These are phyloP conservation scores for Marchantia polymorpha DNA, from an alignment of 225 moss, liverwort and hornwort genomes.

Conservation along the genomic window DNA sequence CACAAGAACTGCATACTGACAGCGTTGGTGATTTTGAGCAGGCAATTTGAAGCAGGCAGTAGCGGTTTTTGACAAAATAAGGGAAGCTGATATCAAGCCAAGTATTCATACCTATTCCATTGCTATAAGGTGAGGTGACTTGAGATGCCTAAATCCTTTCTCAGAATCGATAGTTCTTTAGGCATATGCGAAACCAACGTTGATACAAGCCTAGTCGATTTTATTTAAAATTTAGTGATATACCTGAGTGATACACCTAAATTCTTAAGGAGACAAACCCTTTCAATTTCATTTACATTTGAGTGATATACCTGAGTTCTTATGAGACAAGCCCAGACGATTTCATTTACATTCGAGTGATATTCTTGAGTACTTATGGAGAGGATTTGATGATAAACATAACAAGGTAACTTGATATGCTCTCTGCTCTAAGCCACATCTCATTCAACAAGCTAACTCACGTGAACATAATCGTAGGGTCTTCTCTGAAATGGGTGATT, in stretches of 20 bases:
- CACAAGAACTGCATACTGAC: background rate
- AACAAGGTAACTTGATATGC: too few species aligned
- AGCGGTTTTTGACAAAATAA: conserved; percentile 59
- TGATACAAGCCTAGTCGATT: background rate
- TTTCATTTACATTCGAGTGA: background rate
- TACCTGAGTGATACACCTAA: too few species aligned
- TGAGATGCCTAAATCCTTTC: background rate
- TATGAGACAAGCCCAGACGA: background rate
- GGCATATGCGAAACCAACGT: conserved; percentile 28
- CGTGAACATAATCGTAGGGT: conserved; percentile 17
- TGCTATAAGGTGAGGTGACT: conserved; percentile 59
- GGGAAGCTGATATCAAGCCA: conserved; percentile 47
- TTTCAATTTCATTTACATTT: background rate
- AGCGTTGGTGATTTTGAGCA: conserved; percentile 28
- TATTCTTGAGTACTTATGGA: too few species aligned
- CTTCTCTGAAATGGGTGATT: conserved; percentile 40
- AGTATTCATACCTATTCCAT: conserved; percentile 74
- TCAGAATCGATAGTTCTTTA: conserved; percentile 30
- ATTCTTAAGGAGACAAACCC: too few species aligned
- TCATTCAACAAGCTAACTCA: background rate
- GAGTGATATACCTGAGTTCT: too few species aligned
- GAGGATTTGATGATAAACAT: too few species aligned
- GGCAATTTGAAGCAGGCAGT: conserved; percentile 69
- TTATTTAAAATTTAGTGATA: background rate
- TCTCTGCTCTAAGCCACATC: background rate